Evolutionary conservation across 2,329 filamentous ascomycete genomes (phyloP).

Genomic region (Lizonia empirigonia): DNA sequence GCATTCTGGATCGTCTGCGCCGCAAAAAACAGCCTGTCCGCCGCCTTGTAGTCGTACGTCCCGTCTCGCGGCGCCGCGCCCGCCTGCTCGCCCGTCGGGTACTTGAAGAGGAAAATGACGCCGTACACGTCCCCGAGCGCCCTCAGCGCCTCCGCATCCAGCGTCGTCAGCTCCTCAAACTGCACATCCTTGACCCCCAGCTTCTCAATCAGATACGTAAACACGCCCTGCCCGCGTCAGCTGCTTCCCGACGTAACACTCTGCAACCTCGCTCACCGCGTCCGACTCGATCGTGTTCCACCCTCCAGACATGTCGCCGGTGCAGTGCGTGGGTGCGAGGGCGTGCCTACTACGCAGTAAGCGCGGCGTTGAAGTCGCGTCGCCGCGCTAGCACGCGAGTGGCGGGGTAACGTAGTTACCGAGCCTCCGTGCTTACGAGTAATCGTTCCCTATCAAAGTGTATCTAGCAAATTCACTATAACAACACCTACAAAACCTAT

Average conservation of each 20-base stretch:
- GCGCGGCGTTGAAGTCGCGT: too few relatives aligned
- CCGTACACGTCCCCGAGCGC: slow-evolving; percentile 74
- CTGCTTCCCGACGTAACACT: background rate
- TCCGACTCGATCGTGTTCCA: slow-evolving; percentile 99
- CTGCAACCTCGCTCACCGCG: slow-evolving; percentile 65
- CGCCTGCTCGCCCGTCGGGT: slow-evolving; percentile 72
- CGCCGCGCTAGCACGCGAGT: too few relatives aligned
- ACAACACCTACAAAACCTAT: too few relatives aligned
- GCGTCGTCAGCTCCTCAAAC: slow-evolving; percentile 92
- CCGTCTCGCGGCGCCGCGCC: slow-evolving; percentile 77
- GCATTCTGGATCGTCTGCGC: slow-evolving; percentile 98
- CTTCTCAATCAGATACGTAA: slow-evolving; percentile 92
- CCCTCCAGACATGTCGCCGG: slow-evolving; percentile 61
- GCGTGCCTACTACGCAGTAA: background rate
- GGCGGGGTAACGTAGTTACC: too few relatives aligned
- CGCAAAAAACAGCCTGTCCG: slow-evolving; percentile 87
- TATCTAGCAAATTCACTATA: too few relatives aligned
- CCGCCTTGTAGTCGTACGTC: slow-evolving; percentile 74
- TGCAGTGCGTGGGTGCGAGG: background rate
- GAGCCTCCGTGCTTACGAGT: too few relatives aligned
- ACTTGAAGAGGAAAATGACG: slow-evolving; percentile 99
- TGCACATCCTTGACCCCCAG: slow-evolving; percentile 93
- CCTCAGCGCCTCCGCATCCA: slow-evolving; percentile 76
- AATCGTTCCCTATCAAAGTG: too few relatives aligned
- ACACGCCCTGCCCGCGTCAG: slow-evolving; percentile 72